Evolutionary conservation across 2,329 filamentous ascomycete species (phyloP), one percentile per base, ranked within the genome.

Genomic region (Didymella glomerata): DNA sequence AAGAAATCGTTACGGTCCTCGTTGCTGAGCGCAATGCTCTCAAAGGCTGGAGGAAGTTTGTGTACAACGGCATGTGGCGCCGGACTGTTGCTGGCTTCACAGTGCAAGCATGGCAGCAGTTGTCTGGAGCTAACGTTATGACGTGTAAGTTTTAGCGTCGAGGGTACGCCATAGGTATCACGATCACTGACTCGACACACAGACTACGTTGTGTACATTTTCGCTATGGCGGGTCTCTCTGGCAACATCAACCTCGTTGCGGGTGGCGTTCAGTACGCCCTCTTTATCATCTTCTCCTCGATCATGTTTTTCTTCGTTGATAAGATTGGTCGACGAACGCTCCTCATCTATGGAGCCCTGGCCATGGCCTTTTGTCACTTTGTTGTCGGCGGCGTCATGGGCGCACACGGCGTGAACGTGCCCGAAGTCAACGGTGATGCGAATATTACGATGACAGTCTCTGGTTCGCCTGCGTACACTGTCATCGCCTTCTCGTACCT

Each of bases 401-500:
- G 77, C 9, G 69, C 71, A 4, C 73, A 81, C 50, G 81, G 81
- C 30, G 72, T 68, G 11, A 71, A 71, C 51, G 74, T 83, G 3
- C 80, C 81, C 1, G 72, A 81, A 32, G 78, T 84, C 3, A 72
- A 72, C 27, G 79, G 78, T 47, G 78, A 84, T 58, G 62, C 71
- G n/a, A 87, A 86, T 65, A 81, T 87, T 18, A 74, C 83, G 50
- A 83, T 88, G 64, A 69, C 74, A 49, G 84, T 88, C 3, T 76
- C 68, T 0, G 86, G 84, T 18, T 60, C 79, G 0, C 80, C 85
- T 13, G 84, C 87, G 20, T 82, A 88, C 68, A 84, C 84, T 2
- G 85, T 90, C 54, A 90, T 90, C 62, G 85, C 85, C 20, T 88
- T 89, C 67, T 86, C 83, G 48, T 89, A 88, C 70, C 80, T 89